Evolutionary conservation across 2,329 filamentous ascomycete species (phyloP).

Genomic region (Allantophomopsis cytisporea): DNA sequence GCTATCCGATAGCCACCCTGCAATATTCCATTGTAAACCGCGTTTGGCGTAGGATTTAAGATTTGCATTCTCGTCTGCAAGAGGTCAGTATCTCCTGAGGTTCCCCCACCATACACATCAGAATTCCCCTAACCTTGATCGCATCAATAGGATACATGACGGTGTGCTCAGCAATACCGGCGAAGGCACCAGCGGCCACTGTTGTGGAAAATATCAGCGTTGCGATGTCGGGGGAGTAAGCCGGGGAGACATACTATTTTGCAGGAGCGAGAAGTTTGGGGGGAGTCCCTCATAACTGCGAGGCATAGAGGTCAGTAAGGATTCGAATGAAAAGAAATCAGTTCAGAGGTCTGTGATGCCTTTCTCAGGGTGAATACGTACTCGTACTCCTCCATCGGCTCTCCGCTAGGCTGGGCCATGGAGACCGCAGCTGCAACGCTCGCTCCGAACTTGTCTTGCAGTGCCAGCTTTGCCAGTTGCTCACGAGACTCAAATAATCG

Average conservation of each 20-base stretch:
- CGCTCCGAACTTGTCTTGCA: slow-evolving; percentile 47
- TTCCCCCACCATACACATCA: slow-evolving; percentile 1
- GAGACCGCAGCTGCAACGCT: slow-evolving; percentile 53
- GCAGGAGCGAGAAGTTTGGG: slow-evolving; percentile 82
- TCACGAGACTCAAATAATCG: slow-evolving; percentile 21
- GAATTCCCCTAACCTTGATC: slow-evolving; percentile 58
- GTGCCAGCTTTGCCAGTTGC: slow-evolving; percentile 28
- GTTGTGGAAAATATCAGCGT: slow-evolving; percentile 6
- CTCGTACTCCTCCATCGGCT: slow-evolving; percentile 53
- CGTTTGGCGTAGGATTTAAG: slow-evolving; percentile 66
- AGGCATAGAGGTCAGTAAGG: neutral
- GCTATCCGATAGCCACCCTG: slow-evolving; percentile 91
- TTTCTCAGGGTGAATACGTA: slow-evolving; percentile 24
- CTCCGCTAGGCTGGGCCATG: slow-evolving; percentile 56
- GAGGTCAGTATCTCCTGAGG: slow-evolving; percentile 3
- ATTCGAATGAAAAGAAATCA: no score
- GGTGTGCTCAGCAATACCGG: slow-evolving; percentile 51
- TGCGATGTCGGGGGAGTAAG: neutral
- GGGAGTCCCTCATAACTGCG: slow-evolving; percentile 79
- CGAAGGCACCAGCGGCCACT: neutral
- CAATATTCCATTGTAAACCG: slow-evolving; percentile 79
- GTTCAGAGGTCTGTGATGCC: no score
- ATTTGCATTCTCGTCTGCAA: slow-evolving; percentile 93
- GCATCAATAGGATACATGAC: slow-evolving; percentile 99
- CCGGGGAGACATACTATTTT: slow-evolving; percentile 60